A percentile compares a stretch with the other conserved stretches of the same genome.
phyloP scores from a whole-genome alignment of 2,329 filamentous ascomycete genomes.

The Monilinia polystroma region DNA sequence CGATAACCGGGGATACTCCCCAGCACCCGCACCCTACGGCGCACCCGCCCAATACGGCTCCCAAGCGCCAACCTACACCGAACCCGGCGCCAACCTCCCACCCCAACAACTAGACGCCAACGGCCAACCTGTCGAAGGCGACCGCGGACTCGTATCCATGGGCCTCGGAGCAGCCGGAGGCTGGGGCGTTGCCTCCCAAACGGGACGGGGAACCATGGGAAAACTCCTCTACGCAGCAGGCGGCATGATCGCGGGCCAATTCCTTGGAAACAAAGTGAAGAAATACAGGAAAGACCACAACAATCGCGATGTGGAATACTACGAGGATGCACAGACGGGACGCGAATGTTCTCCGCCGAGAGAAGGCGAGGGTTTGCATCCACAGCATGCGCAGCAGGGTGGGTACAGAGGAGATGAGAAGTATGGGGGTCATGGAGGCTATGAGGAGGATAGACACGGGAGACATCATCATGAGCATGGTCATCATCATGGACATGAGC shows the following conservation, averaged over 20 bases:
- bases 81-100: conserved; percentile 15
- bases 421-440: conserved; percentile 9
- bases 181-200: conserved; percentile 7
- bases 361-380: background rate
- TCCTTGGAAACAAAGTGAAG: conserved; percentile 16
- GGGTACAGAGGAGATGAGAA: conserved; percentile 6
- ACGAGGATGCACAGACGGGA: conserved; percentile 4
- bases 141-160: conserved; percentile 18
- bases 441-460: conserved; percentile 17
- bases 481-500: background rate
- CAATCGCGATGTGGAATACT: conserved; percentile 14
- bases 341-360: conserved; percentile 17
- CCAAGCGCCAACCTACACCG: conserved; percentile 11
- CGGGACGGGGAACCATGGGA: conserved; percentile 4
- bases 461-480: conserved; percentile 6
- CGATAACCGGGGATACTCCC: background rate
- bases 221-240: conserved; percentile 7
- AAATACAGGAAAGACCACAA: conserved; percentile 18
- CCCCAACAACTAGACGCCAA: conserved; percentile 12
- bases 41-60: conserved; percentile 4
- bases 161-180: conserved; percentile 18
- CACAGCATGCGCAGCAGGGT: background rate
- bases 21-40: conserved; percentile 1
- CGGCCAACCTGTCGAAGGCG: conserved; percentile 13
- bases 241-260: conserved; percentile 11